phyloP scores from a whole-genome alignment of 176 grass and related monocot species.

The Avena sativa region DNA sequence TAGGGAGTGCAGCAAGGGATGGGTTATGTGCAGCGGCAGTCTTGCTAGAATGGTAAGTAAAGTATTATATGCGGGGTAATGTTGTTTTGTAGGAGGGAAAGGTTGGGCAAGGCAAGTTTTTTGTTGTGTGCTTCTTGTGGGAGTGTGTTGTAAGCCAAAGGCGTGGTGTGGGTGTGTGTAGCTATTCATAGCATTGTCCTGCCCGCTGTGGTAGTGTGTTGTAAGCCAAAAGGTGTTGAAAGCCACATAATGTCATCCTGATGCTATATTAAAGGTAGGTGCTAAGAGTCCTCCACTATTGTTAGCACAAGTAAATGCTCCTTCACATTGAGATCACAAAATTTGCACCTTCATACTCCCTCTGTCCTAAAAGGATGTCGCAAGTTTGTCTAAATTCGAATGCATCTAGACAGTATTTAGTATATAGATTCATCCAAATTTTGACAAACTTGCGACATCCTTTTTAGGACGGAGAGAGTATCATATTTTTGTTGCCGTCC shows the following conservation, averaged over 20 bases:
- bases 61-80: not conserved
- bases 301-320: constrained; percentile 12
- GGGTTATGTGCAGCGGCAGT: not conserved
- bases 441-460: too few species aligned
- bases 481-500: not conserved
- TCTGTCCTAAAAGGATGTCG: too few species aligned
- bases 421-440: too few species aligned
- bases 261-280: constrained; percentile 68
- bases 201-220: not conserved
- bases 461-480: too few species aligned
- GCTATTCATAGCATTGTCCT: too few species aligned
- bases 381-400: too few species aligned
- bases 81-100: not conserved
- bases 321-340: not conserved
- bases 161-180: too few species aligned
- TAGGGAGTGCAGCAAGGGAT: not conserved
- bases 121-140: too few species aligned
- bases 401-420: too few species aligned
- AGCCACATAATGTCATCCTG: constrained; percentile 59
- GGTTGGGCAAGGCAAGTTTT: not conserved
- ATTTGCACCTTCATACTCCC: not conserved
- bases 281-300: constrained; percentile 16
- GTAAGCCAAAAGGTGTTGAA: not conserved
- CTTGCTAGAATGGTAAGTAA: not conserved
- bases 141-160: not conserved